Evolutionary conservation across 2,329 filamentous ascomycete species (phyloP).

Genomic region (Aspergillus alliaceus): DNA sequence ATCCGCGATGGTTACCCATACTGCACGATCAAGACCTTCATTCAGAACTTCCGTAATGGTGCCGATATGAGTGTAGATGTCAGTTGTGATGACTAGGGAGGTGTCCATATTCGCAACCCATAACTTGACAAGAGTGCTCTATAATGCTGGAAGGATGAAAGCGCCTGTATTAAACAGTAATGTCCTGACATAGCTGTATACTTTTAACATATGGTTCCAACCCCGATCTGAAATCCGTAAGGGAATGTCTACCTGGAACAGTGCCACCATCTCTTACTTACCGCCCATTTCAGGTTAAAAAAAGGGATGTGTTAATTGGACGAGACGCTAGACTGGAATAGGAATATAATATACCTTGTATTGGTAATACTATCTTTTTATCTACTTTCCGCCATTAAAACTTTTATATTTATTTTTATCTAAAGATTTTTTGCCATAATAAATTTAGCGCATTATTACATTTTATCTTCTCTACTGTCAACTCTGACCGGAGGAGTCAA

Average conservation of each 20-base stretch:
- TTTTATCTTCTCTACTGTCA: too few species aligned
- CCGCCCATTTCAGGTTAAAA: conserved; percentile 1
- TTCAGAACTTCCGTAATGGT: conserved; percentile 69
- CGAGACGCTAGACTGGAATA: too few species aligned
- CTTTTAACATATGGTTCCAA: background rate
- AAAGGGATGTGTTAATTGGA: too few species aligned
- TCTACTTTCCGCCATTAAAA: too few species aligned
- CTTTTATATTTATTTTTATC: too few species aligned
- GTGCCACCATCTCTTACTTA: background rate
- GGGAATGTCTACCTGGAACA: background rate
- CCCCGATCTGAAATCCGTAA: background rate
- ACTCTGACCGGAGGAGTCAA: too few species aligned
- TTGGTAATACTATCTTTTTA: too few species aligned
- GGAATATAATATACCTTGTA: too few species aligned
- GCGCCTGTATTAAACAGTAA: conserved; percentile 63
- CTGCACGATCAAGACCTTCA: conserved; percentile 67
- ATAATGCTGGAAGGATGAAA: conserved; percentile 67
- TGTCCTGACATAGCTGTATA: conserved; percentile 53
- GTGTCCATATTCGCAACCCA: conserved; percentile 70
- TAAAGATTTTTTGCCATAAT: too few species aligned
- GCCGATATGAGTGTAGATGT: conserved; percentile 69
- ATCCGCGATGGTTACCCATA: conserved; percentile 70
- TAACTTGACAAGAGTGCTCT: conserved; percentile 63
- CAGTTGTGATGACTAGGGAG: conserved; percentile 63
- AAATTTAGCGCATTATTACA: too few species aligned